Base-by-base conservation (phyloP, 2,329 filamentous ascomycete genomes). In the Dothistroma pini region DNA sequence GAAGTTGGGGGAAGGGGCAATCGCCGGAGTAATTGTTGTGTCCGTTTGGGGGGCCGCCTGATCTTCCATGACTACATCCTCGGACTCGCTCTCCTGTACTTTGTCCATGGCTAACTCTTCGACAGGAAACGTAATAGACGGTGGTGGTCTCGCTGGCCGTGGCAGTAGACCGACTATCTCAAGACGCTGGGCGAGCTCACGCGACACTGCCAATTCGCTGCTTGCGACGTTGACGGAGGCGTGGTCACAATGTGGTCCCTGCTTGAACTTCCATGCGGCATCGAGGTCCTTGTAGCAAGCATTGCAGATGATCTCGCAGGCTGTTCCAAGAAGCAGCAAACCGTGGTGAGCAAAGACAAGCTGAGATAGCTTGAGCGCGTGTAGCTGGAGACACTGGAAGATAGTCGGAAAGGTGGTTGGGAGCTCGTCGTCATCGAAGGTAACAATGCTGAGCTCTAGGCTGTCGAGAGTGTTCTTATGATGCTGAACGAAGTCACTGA, bases 341-440 rank as follows among this genome's bases (percentile, higher is more conserved):
- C 59, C 56, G 2, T 22, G n/a, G 19, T 34, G 51, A 25, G 16
- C 34, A 19, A 44, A 51, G 29, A 22, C 32, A n/a, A 64, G 54
- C 53, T 64, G 62, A 21, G 59, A 59, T 2, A 64, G 16, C n/a
- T 59, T 57, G 57, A 64, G 53, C 16, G 55, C 14, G 4, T 51
- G 35, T 5, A 64, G 41, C 2, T 22, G 41, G 19, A 64, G 47
- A n/a, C 50, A 48, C n/a, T 57, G 12, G 54, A 61, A 58, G 21
- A 62, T 41, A 21, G 11, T 21, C 4, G 56, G 59, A 29, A 61
- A 58, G 6, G 22, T 29, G 12, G 41, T 51, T 2, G 25, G 22
- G 16, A 57, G 54, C 12, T 50, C 59, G 21, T 59, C 54, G 29
- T 64, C 47, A 19, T 11, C 44, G 57, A 62, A 64, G 11, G 49